Percentiles rank a stretch among this genome's conserved stretches.
phyloP scores from a whole-genome alignment of 495 filamentous ascomycete species.

The Xylaria sp. region DNA sequence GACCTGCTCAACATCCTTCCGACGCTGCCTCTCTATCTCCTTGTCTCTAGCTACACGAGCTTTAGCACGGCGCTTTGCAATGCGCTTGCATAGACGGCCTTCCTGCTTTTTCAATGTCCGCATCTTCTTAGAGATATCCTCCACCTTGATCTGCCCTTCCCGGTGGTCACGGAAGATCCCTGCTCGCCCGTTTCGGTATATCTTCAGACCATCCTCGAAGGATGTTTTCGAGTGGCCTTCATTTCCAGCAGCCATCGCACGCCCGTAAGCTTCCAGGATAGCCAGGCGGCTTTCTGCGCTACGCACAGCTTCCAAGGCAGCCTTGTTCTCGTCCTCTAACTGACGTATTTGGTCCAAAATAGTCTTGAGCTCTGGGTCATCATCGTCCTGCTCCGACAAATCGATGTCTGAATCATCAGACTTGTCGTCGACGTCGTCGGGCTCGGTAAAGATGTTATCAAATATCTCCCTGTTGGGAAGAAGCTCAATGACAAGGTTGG shows the following conservation, averaged over 20 bases:
- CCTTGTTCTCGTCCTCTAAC: constrained; percentile 37
- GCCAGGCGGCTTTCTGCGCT: constrained; percentile 49
- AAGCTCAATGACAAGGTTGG: constrained; percentile 68
- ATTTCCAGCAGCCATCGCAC: constrained; percentile 40
- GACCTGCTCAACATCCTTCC: constrained; percentile 48
- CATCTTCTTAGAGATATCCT: constrained; percentile 48
- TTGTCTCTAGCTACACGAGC: constrained; percentile 34
- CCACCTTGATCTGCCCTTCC: constrained; percentile 39
- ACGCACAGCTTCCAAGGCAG: constrained; percentile 42
- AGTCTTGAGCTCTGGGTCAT: constrained; percentile 36
- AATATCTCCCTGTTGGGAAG: constrained; percentile 66
- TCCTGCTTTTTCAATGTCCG: constrained; percentile 43
- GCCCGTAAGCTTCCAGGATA: constrained; percentile 54
- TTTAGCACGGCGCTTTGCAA: constrained; percentile 25
- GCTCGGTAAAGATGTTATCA: constrained; percentile 62
- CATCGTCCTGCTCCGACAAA: constrained; percentile 45
- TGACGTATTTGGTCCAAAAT: constrained; percentile 38
- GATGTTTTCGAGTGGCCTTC: constrained; percentile 29
- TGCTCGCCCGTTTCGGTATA: constrained; percentile 56
- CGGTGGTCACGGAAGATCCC: constrained; percentile 54
- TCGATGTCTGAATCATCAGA: constrained; percentile 41
- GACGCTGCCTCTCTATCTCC: constrained; percentile 46
- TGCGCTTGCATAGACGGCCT: constrained; percentile 30
- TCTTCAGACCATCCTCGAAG: constrained; percentile 46
- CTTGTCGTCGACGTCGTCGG: constrained; percentile 48